Evolutionary conservation across 2,329 filamentous ascomycete species (phyloP).

Genomic region (Aspergillus thermomutatus): DNA sequence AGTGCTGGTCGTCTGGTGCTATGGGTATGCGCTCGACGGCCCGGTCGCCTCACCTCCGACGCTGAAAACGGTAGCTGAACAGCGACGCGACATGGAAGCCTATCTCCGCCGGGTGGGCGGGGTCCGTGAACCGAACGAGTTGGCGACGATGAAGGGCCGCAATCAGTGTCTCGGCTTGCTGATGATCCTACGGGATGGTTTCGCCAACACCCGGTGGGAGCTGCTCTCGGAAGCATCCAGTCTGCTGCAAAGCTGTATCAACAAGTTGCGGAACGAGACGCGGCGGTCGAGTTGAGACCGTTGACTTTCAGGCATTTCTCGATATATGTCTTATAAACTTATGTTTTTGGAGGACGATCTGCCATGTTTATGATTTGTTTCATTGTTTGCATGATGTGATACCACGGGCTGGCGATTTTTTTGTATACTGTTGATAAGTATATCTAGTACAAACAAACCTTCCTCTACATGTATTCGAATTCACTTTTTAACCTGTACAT

Average conservation of each 20-base stretch:
- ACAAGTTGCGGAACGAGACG: conserved; percentile 45
- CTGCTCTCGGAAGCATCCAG: conserved; percentile 81
- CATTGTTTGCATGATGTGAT: conserved; percentile 7
- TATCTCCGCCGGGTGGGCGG: conserved; percentile 72
- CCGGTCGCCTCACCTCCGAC: conserved; percentile 53
- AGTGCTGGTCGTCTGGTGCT: conserved; percentile 88
- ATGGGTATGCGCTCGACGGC: conserved; percentile 87
- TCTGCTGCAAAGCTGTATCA: conserved; percentile 76
- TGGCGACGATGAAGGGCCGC: conserved; percentile 69
- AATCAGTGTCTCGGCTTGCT: conserved; percentile 81
- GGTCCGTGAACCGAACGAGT: conserved; percentile 70
- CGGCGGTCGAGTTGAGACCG: not conserved
- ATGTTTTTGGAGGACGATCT: not conserved
- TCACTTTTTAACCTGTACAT: not conserved
- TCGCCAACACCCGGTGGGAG: conserved; percentile 84
- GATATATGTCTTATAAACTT: conserved; percentile 1
- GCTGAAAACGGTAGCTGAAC: conserved; percentile 61
- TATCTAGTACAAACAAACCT: not conserved
- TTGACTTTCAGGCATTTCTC: not conserved
- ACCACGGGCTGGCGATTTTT: not conserved
- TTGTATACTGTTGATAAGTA: not conserved
- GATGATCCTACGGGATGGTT: conserved; percentile 76
- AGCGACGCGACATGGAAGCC: conserved; percentile 71
- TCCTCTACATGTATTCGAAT: not conserved
- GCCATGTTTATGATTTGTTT: conserved; percentile 1